Conservation (phyloP, 495 filamentous ascomycete species). For the Tricharina praecox region DNA sequence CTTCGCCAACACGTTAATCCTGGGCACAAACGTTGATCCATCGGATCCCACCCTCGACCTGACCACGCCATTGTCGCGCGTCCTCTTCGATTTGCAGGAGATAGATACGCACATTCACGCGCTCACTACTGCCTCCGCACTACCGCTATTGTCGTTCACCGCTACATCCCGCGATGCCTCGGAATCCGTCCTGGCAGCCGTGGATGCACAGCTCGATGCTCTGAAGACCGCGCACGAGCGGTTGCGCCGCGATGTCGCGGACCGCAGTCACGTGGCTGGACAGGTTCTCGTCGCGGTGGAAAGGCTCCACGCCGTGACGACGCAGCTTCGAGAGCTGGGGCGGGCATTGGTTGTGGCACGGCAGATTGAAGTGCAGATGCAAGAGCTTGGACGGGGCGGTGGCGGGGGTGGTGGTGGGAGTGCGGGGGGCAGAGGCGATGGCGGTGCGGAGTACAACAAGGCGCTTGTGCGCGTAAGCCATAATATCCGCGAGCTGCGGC, state of each 20-base stretch:
- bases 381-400: constrained; percentile 33
- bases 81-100: constrained; percentile 93
- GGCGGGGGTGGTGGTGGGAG: too few relatives aligned
- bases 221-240: constrained; percentile 72
- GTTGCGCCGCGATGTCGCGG: constrained; percentile 63
- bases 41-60: constrained; percentile 81
- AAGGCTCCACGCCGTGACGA: constrained; percentile 61
- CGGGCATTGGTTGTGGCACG: constrained; percentile 62
- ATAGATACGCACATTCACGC: constrained; percentile 88
- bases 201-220: constrained; percentile 56
- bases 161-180: constrained; percentile 51
- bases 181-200: constrained; percentile 47
- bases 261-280: constrained; percentile 65
- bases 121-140: constrained; percentile 67
- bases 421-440: too few relatives aligned
- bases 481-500: constrained; percentile 46
- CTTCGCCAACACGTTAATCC: constrained; percentile 79
- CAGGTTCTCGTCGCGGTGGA: constrained; percentile 55
- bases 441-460: constrained; percentile 29
- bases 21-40: constrained; percentile 79
- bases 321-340: constrained; percentile 55
- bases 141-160: constrained; percentile 69
- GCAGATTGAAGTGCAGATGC: constrained; percentile 70
- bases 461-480: constrained; percentile 63
- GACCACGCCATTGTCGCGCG: constrained; percentile 78